These are phyloP conservation scores for Cytospora piceicola DNA, from an alignment of 2,329 filamentous ascomycete species.

Conservation along the genomic window DNA sequence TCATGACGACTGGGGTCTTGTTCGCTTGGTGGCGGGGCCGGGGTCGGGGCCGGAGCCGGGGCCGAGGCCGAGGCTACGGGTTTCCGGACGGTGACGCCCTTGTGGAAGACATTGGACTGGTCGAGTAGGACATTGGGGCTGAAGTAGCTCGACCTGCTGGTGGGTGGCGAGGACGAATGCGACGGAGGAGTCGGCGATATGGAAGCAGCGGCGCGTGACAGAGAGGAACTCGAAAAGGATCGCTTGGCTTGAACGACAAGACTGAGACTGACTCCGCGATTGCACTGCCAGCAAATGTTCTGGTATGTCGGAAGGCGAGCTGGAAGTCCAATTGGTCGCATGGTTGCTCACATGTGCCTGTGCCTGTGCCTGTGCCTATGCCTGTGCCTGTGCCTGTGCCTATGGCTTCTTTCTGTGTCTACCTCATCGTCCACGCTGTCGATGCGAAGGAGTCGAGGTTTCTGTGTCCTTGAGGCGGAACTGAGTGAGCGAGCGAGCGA, in stretches of 20 bases:
- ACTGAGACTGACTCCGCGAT: constrained; percentile 21
- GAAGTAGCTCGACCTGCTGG: constrained; percentile 41
- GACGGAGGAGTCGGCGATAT: not conserved
- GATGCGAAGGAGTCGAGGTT: not conserved
- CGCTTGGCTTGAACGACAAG: not conserved
- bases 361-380: constrained; percentile 1
- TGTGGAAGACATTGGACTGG: constrained; percentile 35
- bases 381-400: constrained; percentile 15
- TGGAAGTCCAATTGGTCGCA: constrained; percentile 27
- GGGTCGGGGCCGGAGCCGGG: no score
- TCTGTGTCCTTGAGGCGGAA: not conserved
- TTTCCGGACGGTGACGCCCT: constrained; percentile 16
- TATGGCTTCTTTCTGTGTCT: constrained; percentile 10
- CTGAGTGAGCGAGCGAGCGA: no score
- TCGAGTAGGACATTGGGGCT: constrained; percentile 41
- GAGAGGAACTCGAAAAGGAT: constrained; percentile 34
- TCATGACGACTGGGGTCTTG: constrained; percentile 1
- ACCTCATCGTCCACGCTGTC: constrained; percentile 14
- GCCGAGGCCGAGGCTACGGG: constrained; percentile 21
- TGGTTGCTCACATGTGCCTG: constrained; percentile 20
- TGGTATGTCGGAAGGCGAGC: not conserved
- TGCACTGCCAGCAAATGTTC: constrained; percentile 37
- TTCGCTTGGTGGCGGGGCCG: constrained; percentile 7
- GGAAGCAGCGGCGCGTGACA: constrained; percentile 29
- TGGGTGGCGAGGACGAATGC: constrained; percentile 28